Evolutionary conservation across 164 flowering plant genomes (phyloP), one percentile per base, ranked within the genome.

Genomic region (Piper longum): DNA sequence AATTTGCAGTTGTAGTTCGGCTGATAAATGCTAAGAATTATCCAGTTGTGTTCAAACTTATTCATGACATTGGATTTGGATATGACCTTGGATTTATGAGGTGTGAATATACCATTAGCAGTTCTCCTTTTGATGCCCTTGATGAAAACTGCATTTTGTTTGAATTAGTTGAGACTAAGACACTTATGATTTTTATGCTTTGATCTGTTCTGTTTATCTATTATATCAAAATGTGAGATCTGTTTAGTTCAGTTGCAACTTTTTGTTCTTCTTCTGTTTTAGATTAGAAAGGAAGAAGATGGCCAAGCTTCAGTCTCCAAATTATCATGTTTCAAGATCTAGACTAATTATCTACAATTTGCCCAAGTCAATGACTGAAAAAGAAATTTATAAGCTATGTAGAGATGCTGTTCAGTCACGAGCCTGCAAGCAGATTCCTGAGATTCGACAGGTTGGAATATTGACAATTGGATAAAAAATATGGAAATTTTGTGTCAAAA

Each of bases 241-340:
- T 13, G 16, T 55, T 26, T 13, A 55, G 5, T 16, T 55, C 13
- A 13, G 26, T 55, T 55, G 57, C 16, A 55, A 55, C 9, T 7
- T 64, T 16, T 14, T 19, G 62, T 18, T 55, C 18, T n/a, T 60
- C 39, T 73, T 66, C 81, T 9, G 14, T 48, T 48, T 48, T 26
- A 90, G 99, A 79, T 80, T 90, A 81, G 83, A 83, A 41, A 81
- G 73, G 66, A 77, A 72, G 61, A 91, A 85, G 77, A 75, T 7
- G 75, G 69, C 62, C 16, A 95, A 84, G 73, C 88, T 95, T 64
- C 81, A 78, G 66, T 88, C 96, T 41, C 96, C 97, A 26, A 91
- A 87, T 65, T 88, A 82, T 68, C 95, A 87, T 81, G 83, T 95
- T 62, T 95, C 99, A 68, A 85, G 67, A 79, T 87, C 91, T 11